Evolutionary conservation across 352 stramenopile species (phyloP), one percentile per base, ranked within the genome.

Genomic region (Pythium brassicae): DNA sequence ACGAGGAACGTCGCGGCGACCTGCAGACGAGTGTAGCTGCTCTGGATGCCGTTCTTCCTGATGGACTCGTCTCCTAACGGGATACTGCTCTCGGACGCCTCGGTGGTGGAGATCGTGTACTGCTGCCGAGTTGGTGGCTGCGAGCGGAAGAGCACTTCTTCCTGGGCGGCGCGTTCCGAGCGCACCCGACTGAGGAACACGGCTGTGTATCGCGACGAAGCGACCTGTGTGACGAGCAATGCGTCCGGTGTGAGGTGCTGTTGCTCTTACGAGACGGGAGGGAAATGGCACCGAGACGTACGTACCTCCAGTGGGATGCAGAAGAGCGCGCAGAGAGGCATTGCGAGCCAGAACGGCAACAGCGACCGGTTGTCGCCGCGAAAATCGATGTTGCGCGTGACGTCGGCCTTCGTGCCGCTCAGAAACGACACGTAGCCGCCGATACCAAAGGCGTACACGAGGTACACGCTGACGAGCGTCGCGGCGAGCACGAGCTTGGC

Each of bases 381-480:
- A 45, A 70, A 71, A 53, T 81, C 62, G 39, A 79, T 80, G 62
- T 85, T 85, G 50, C 68, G 64, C 6, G 83, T 43, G 20, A 86
- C 55, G 44, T 87, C 77, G 22, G 48, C 56, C 45, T 71, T 68
- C 1, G 74, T 83, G 3, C 40, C 46, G 10, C 63, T 64, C 8
- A 83, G 55, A 53, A 86, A 86, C 37, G 74, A 72, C 4, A 83
- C 45, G 53, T 87, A 84, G 3, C 72, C 75, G 17, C 66, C 71
- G 26, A 87, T 68, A 10, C 70, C 72, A 52, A 86, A 64, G 23
- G 66, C 64, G 23, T 74, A 65, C 4, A 63, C 65, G 34, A 78
- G 58, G 23, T 63, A 58, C 35, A 78, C 56, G 19, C 69, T 76
- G 3, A 66, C 45, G 4, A 78, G 37, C 20, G 61, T 69, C 12